Conservation (phyloP, 495 filamentous ascomycete genomes). For the Amniculicola lignicola region DNA sequence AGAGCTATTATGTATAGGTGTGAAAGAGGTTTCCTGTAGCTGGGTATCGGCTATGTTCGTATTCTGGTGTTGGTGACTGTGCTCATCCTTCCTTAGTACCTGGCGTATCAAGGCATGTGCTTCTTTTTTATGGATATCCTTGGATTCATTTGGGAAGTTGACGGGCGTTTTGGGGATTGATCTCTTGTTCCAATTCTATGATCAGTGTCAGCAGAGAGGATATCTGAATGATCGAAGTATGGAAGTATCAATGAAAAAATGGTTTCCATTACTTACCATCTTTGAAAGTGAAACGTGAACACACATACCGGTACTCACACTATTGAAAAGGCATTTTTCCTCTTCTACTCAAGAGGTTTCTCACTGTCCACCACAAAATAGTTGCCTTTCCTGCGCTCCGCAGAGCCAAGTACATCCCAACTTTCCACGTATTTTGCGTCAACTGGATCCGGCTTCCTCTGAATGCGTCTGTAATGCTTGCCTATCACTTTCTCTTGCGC, state of each 20-base stretch:
- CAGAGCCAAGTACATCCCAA: constrained; percentile 67
- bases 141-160: background rate
- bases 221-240: background rate
- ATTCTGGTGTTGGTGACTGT: background rate
- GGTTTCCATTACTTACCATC: background rate
- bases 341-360: constrained; percentile 18
- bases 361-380: constrained; percentile 79
- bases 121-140: background rate
- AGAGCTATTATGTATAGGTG: background rate
- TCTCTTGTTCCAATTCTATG: background rate
- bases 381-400: constrained; percentile 62
- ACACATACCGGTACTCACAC: background rate
- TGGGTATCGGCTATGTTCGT: background rate
- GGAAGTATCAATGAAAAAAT: background rate
- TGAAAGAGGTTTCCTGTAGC: background rate
- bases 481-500: constrained; percentile 55
- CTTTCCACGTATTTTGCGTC: constrained; percentile 46
- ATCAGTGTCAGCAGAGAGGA: background rate
- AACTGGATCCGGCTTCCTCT: constrained; percentile 36
- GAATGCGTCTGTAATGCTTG: constrained; percentile 46
- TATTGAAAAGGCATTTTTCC: background rate
- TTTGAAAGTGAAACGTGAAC: background rate
- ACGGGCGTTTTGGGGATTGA: background rate
- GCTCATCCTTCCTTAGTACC: too few species aligned
- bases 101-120: background rate